phyloP scores from a whole-genome alignment of 768 basidiomycete species.

The Cytidiella melzeri region DNA sequence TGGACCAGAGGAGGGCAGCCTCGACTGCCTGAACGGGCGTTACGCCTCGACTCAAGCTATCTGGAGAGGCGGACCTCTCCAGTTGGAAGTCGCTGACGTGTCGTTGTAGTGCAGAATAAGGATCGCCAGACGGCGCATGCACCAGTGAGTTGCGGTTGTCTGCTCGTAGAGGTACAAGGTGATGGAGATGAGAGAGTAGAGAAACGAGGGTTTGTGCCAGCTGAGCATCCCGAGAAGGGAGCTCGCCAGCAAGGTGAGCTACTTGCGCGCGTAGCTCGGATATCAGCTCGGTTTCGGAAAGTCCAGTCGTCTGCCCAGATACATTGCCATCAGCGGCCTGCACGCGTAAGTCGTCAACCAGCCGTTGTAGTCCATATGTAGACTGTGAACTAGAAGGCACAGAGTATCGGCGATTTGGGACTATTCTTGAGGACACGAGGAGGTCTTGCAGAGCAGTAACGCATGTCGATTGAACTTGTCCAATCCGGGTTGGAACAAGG shows the following conservation, averaged over 20 bases:
- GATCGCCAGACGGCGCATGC: slow-evolving; percentile 24
- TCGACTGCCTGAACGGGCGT: slow-evolving; percentile 49
- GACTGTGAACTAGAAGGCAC: slow-evolving; percentile 40
- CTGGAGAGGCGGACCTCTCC: slow-evolving; percentile 39
- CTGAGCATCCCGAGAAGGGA: slow-evolving; percentile 41
- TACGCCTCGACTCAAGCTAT: slow-evolving; percentile 8
- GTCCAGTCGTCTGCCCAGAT: slow-evolving; percentile 30
- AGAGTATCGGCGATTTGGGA: slow-evolving; percentile 55
- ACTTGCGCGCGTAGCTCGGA: slow-evolving; percentile 55
- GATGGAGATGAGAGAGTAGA: slow-evolving; percentile 61
- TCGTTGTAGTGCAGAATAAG: slow-evolving; percentile 57
- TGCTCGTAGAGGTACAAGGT: slow-evolving; percentile 21
- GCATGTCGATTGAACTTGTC: slow-evolving; percentile 67
- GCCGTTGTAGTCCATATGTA: slow-evolving; percentile 41
- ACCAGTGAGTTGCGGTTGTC: neutral
- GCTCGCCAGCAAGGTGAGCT: slow-evolving; percentile 35
- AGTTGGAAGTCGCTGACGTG: slow-evolving; percentile 65
- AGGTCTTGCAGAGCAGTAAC: slow-evolving; percentile 68
- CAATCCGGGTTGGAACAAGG: slow-evolving; percentile 59
- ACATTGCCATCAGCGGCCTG: slow-evolving; percentile 38
- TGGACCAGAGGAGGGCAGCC: slow-evolving; percentile 63
- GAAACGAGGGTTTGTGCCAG: slow-evolving; percentile 66
- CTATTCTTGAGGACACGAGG: slow-evolving; percentile 44
- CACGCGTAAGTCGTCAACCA: slow-evolving; percentile 56
- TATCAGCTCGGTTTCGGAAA: slow-evolving; percentile 46